phyloP scores from a whole-genome alignment of 345 rosid species.

The Fremontodendron californicum region DNA sequence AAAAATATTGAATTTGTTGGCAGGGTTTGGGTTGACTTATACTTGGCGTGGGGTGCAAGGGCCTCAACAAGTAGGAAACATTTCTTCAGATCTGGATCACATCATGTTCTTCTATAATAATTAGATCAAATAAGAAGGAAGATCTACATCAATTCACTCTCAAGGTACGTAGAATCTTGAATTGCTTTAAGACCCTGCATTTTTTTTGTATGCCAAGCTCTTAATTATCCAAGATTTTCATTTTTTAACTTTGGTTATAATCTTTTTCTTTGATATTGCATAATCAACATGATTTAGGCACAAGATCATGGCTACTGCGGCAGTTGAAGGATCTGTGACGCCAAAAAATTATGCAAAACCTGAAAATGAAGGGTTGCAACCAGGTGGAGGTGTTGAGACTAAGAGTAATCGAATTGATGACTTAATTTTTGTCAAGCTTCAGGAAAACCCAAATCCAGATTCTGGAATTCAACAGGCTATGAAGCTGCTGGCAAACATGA shows the following conservation, averaged over 20 bases:
- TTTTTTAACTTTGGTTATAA: background rate
- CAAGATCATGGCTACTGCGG: background rate
- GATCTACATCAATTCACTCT: background rate
- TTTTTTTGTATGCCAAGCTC: background rate
- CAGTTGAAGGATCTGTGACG: background rate
- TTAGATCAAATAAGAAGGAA: background rate
- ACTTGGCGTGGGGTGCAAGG: background rate
- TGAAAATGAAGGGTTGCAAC: background rate
- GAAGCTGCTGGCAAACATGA: background rate
- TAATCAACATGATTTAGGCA: background rate
- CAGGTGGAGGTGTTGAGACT: background rate
- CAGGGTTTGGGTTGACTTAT: background rate
- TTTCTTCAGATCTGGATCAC: background rate
- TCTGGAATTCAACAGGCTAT: background rate
- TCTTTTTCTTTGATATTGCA: background rate
- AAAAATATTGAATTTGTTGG: background rate
- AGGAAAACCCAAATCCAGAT: background rate
- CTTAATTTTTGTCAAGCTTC: background rate
- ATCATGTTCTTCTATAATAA: background rate
- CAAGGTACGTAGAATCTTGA: background rate
- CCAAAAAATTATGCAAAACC: background rate
- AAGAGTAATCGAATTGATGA: background rate
- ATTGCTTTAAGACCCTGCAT: background rate
- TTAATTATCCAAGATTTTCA: background rate
- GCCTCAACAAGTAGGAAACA: background rate